These are phyloP conservation scores for Pelargonium exstipulatum DNA, from an alignment of 441 rosid genomes.

Conservation along the genomic window DNA sequence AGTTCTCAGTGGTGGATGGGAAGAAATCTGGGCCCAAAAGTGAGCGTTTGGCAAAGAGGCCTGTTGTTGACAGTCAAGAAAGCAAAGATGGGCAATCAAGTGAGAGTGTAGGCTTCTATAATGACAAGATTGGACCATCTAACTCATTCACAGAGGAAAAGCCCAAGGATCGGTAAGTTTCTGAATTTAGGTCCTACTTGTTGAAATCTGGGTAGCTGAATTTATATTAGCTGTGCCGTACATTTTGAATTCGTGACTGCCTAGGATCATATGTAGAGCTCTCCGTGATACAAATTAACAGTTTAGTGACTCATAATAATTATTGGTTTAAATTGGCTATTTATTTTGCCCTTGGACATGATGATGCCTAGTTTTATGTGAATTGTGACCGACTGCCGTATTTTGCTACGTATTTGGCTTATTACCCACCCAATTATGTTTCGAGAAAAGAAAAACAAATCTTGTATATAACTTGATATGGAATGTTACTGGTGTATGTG, in stretches of 20 bases:
- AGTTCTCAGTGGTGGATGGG: conserved; percentile 28
- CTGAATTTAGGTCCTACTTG: neutral
- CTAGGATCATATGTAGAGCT: neutral
- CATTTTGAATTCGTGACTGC: neutral
- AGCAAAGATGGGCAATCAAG: conserved; percentile 36
- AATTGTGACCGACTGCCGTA: neutral
- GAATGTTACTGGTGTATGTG: too few relatives aligned
- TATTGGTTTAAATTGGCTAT: too few relatives aligned
- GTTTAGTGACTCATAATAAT: neutral
- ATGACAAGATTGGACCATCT: conserved; percentile 31
- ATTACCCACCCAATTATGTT: too few relatives aligned
- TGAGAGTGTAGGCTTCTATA: conserved; percentile 37
- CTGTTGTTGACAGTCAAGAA: conserved; percentile 38
- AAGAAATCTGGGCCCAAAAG: conserved; percentile 27
- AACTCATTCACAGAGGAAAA: conserved; percentile 35
- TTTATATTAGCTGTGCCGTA: neutral
- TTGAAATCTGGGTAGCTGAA: neutral
- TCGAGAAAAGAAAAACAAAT: neutral
- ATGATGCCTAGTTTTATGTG: too few relatives aligned
- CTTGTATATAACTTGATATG: too few relatives aligned
- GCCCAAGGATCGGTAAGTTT: conserved; percentile 39
- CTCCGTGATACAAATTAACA: neutral
- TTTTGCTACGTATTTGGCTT: neutral
- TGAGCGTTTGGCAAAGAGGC: conserved; percentile 29
- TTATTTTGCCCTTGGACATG: too few relatives aligned